A percentile compares a stretch with the other conserved stretches of the same genome.
Evolutionary conservation across 192 early-diverging fungal species (phyloP).

Genomic region (Kappamyces sp.): DNA sequence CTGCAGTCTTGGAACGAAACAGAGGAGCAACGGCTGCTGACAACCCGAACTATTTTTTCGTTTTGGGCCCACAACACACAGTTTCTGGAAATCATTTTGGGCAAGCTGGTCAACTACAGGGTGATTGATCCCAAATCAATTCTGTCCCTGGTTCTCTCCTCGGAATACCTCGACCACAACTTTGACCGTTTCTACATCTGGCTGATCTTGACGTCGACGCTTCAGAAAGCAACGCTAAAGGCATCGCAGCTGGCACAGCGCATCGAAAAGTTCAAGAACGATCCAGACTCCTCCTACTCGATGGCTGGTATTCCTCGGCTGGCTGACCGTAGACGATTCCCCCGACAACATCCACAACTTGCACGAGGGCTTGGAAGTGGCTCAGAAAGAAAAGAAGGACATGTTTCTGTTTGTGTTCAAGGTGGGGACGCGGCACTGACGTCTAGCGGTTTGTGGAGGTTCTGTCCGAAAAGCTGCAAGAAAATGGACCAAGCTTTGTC

Average conservation of each 20-base stretch:
- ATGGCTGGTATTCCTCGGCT: constrained; percentile 23
- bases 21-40: constrained; percentile 64
- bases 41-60: constrained; percentile 66
- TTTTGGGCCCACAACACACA: constrained; percentile 90
- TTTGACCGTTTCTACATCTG: constrained; percentile 64
- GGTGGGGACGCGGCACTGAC: constrained; percentile 34
- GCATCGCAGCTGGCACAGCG: constrained; percentile 54
- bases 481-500: constrained; percentile 19
- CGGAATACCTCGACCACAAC: constrained; percentile 22
- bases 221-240: constrained; percentile 80
- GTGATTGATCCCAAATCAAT: constrained; percentile 81
- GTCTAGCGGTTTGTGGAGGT: constrained; percentile 23
- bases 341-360: constrained; percentile 42
- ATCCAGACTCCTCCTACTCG: too few relatives aligned
- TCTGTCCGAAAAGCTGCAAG: background rate
- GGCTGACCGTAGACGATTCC: constrained; percentile 34
- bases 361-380: constrained; percentile 61
- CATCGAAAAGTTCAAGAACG: constrained; percentile 25
- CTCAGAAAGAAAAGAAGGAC: constrained; percentile 76
- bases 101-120: constrained; percentile 93
- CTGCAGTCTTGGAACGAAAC: constrained; percentile 53
- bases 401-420: constrained; percentile 68
- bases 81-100: constrained; percentile 86
- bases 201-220: constrained; percentile 79
- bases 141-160: constrained; percentile 66